Evolutionary conservation across 2,329 filamentous ascomycete genomes (phyloP).

Genomic region (Aspergillus clavatus): DNA sequence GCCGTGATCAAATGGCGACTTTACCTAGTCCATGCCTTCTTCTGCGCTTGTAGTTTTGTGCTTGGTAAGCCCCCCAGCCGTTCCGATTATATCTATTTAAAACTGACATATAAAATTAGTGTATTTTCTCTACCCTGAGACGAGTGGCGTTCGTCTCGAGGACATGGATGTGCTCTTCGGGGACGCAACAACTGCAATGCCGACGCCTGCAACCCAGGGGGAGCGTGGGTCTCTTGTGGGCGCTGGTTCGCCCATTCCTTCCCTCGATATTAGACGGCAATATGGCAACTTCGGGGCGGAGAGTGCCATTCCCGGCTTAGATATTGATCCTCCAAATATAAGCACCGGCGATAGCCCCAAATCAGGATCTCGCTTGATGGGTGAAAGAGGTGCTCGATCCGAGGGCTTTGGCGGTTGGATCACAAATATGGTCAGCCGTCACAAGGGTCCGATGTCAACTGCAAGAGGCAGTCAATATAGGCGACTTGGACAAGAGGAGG

Average conservation of each 20-base stretch:
- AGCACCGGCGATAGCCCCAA: slow-evolving; percentile 48
- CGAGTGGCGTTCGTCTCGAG: slow-evolving; percentile 87
- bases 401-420: slow-evolving; percentile 68
- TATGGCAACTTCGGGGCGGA: slow-evolving; percentile 52
- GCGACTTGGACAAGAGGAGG: slow-evolving; percentile 45
- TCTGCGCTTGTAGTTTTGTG: slow-evolving; percentile 91
- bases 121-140: slow-evolving; percentile 96
- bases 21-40: slow-evolving; percentile 93
- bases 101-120: slow-evolving; percentile 51
- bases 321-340: slow-evolving; percentile 72
- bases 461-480: slow-evolving; percentile 41
- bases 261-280: slow-evolving; percentile 61
- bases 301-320: slow-evolving; percentile 70
- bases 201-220: slow-evolving; percentile 69
- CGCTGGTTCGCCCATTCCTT: slow-evolving; percentile 71
- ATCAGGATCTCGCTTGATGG: slow-evolving; percentile 31
- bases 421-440: slow-evolving; percentile 57
- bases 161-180: slow-evolving; percentile 96
- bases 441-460: slow-evolving; percentile 38
- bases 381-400: slow-evolving; percentile 29
- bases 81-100: neutral
- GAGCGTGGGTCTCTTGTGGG: slow-evolving; percentile 81
- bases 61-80: slow-evolving; percentile 65
- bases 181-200: slow-evolving; percentile 78
- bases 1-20: slow-evolving; percentile 89